Conservation (phyloP, 2,329 filamentous ascomycete species). For the Aspergillus sp. region DNA sequence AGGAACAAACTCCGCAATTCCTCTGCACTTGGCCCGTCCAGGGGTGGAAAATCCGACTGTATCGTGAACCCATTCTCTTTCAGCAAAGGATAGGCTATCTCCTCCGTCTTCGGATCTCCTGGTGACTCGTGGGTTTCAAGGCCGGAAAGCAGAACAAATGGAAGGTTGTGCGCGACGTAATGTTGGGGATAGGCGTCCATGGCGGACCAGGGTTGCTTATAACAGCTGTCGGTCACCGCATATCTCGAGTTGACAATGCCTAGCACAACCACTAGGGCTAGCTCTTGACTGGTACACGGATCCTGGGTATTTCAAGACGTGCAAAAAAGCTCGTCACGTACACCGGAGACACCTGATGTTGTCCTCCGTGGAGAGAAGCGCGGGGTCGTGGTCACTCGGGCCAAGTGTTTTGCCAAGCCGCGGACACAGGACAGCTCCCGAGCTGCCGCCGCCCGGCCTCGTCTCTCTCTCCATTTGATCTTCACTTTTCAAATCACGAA, state of each 20-base stretch:
- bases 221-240: slow-evolving; percentile 37
- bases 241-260: slow-evolving; percentile 26
- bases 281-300: neutral
- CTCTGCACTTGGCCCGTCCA: slow-evolving; percentile 68
- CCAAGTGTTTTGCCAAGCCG: slow-evolving; percentile 20
- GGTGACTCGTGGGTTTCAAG: slow-evolving; percentile 54
- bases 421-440: neutral
- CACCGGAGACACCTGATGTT: neutral
- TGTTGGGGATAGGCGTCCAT: slow-evolving; percentile 59
- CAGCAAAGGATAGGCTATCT: slow-evolving; percentile 57
- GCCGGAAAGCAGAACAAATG: slow-evolving; percentile 81
- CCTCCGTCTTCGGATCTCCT: slow-evolving; percentile 31
- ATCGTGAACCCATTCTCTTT: slow-evolving; percentile 64
- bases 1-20: slow-evolving; percentile 69
- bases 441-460: too few species aligned
- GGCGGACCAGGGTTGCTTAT: slow-evolving; percentile 36
- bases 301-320: neutral
- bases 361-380: slow-evolving; percentile 2
- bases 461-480: neutral
- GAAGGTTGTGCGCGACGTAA: slow-evolving; percentile 86
- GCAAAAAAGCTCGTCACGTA: neutral
- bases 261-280: slow-evolving; percentile 9
- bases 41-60: slow-evolving; percentile 70
- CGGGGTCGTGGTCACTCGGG: slow-evolving; percentile 6
- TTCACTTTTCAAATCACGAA: neutral